Conservation (phyloP, 2,329 filamentous ascomycete species). For the Hypoxylon sp. region DNA sequence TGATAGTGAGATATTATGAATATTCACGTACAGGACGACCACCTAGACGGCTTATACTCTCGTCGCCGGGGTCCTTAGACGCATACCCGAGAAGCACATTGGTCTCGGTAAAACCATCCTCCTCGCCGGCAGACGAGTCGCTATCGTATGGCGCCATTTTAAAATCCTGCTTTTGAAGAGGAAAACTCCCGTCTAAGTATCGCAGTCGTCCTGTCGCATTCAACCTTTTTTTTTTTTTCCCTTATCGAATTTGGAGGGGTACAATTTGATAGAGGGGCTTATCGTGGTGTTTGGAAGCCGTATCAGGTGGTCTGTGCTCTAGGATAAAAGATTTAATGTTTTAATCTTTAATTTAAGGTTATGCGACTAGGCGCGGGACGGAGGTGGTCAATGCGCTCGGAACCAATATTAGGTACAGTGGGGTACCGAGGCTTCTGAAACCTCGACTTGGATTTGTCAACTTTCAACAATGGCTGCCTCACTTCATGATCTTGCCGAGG, state of each 20-base stretch:
- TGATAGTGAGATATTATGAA: not conserved
- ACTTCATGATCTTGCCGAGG: not conserved
- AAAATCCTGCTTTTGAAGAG: not conserved
- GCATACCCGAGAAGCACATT: conserved; percentile 93
- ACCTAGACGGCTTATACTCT: conserved; percentile 89
- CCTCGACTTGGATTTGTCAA: not conserved
- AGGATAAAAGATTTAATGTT: not conserved
- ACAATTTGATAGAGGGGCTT: conserved; percentile 32
- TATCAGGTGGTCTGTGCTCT: conserved; percentile 15
- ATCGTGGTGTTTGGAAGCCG: conserved; percentile 6
- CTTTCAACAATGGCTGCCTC: not conserved
- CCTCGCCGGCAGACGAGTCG: conserved; percentile 82
- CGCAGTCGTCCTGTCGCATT: conserved; percentile 8
- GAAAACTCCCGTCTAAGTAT: not conserved
- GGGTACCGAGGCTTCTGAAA: not conserved
- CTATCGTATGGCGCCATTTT: conserved; percentile 76
- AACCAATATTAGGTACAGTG: not conserved
- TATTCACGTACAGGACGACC: conserved; percentile 80
- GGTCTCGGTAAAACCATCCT: conserved; percentile 81
- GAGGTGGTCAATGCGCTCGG: not conserved
- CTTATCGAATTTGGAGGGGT: conserved; percentile 39
- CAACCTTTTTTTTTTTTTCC: conserved; percentile 36
- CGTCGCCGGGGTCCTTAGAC: conserved; percentile 82
- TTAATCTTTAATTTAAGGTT: not conserved
- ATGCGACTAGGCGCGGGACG: not conserved